These are phyloP conservation scores for Aspergillus fructus DNA, from an alignment of 2,329 filamentous ascomycete species.

Conservation along the genomic window DNA sequence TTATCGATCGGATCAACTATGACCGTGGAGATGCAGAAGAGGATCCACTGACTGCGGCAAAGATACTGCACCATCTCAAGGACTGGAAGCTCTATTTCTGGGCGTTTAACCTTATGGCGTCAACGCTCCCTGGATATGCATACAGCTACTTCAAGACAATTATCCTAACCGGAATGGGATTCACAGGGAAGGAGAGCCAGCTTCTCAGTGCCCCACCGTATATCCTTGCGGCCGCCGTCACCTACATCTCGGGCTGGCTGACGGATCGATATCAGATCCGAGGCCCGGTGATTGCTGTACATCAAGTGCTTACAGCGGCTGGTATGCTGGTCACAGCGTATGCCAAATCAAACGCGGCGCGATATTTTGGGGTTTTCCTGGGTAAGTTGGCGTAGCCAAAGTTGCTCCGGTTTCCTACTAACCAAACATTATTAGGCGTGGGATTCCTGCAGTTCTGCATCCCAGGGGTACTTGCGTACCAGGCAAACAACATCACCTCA, in stretches of 20 bases:
- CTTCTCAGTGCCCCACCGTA: constrained; percentile 36
- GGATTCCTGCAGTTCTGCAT: constrained; percentile 29
- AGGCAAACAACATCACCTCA: constrained; percentile 33
- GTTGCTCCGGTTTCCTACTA: background rate
- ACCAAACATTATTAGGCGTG: constrained; percentile 16
- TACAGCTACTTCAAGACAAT: constrained; percentile 41
- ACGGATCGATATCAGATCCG: constrained; percentile 15
- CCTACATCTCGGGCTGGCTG: constrained; percentile 25
- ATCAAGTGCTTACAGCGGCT: constrained; percentile 14
- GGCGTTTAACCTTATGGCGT: constrained; percentile 34
- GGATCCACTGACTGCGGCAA: constrained; percentile 22
- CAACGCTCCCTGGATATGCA: constrained; percentile 32
- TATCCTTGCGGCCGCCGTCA: constrained; percentile 35
- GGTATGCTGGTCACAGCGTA: constrained; percentile 16
- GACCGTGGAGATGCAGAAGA: constrained; percentile 36
- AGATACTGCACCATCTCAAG: constrained; percentile 28
- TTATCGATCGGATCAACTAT: constrained; percentile 37
- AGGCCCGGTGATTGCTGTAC: constrained; percentile 13
- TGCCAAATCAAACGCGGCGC: constrained; percentile 2
- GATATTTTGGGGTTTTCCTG: constrained; percentile 14
- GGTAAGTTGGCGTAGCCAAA: background rate
- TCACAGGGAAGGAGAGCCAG: constrained; percentile 31
- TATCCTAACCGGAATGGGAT: constrained; percentile 40
- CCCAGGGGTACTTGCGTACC: constrained; percentile 29
- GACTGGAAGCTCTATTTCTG: constrained; percentile 40